phyloP scores from a whole-genome alignment of 2,329 filamentous ascomycete species.

The Colletotrichum tabaci region DNA sequence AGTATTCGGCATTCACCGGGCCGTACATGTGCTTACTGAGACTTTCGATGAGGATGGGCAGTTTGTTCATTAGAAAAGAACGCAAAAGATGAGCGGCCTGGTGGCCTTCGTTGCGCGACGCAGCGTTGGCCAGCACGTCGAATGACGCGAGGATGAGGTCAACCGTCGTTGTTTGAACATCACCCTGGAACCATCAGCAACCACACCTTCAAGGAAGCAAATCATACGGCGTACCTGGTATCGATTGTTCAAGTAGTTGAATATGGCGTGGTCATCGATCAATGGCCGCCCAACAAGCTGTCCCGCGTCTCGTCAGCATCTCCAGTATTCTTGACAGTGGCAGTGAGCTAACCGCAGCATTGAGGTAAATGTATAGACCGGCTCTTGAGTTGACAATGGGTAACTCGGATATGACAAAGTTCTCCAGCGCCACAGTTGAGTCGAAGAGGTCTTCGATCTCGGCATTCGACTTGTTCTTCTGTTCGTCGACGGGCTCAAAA shows the following conservation, averaged over 20 bases:
- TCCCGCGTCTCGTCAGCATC: conserved; percentile 46
- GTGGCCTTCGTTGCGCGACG: conserved; percentile 74
- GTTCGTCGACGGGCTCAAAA: conserved; percentile 69
- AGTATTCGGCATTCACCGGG: conserved; percentile 80
- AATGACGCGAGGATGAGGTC: conserved; percentile 92
- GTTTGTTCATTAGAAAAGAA: conserved; percentile 85
- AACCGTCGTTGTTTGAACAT: conserved; percentile 82
- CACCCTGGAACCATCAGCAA: conserved; percentile 66
- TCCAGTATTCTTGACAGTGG: background rate
- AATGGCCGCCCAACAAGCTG: conserved; percentile 87
- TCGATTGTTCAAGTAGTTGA: conserved; percentile 86
- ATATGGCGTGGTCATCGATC: conserved; percentile 83
- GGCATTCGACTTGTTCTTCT: conserved; percentile 63
- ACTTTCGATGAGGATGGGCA: conserved; percentile 68
- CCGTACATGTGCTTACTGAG: conserved; percentile 77
- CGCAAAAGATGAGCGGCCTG: conserved; percentile 80
- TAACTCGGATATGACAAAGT: conserved; percentile 72
- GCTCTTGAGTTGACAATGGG: conserved; percentile 83
- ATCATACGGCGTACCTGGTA: conserved; percentile 75
- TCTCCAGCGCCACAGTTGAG: conserved; percentile 70
- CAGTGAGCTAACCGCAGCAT: conserved; percentile 76
- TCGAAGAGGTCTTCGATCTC: conserved; percentile 72
- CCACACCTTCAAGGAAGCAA: too few relatives aligned
- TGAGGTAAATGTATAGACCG: conserved; percentile 88
- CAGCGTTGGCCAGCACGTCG: conserved; percentile 88